A percentile compares a stretch with the other conserved stretches of the same genome.
Conservation (phyloP, 2,329 filamentous ascomycete genomes). For the Diaporthe sp. region DNA sequence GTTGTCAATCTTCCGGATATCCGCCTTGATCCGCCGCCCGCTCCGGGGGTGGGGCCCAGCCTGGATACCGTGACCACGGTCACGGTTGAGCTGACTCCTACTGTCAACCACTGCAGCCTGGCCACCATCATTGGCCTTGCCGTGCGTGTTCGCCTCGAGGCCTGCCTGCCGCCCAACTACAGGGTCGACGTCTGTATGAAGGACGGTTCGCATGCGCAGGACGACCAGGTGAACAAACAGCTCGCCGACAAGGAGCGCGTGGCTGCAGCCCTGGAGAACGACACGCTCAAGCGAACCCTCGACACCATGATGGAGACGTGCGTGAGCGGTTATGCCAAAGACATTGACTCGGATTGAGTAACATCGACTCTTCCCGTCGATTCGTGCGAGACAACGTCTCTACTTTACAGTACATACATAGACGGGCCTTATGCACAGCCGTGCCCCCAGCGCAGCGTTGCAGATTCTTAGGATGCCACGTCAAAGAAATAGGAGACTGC, state of each 20-base stretch:
- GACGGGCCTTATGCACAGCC: background rate
- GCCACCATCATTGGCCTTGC: conserved; percentile 97
- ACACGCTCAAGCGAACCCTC: conserved; percentile 87
- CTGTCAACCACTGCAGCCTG: conserved; percentile 95
- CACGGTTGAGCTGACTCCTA: conserved; percentile 91
- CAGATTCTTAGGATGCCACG: conserved; percentile 14
- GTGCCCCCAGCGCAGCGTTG: conserved; percentile 5
- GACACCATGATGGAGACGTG: conserved; percentile 95
- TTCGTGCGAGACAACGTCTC: conserved; percentile 11
- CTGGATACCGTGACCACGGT: conserved; percentile 77
- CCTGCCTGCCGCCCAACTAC: conserved; percentile 91
- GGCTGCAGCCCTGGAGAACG: conserved; percentile 94
- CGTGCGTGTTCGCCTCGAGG: conserved; percentile 90
- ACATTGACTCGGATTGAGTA: conserved; percentile 33
- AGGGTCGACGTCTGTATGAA: conserved; percentile 94
- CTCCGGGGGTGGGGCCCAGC: conserved; percentile 63
- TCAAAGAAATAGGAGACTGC: background rate
- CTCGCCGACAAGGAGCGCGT: conserved; percentile 96
- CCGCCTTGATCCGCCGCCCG: conserved; percentile 78
- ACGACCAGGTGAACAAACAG: conserved; percentile 97
- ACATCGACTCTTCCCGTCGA: background rate
- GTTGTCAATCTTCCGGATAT: conserved; percentile 98
- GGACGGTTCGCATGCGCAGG: conserved; percentile 94
- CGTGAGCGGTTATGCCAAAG: conserved; percentile 43
- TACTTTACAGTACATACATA: background rate